Base-by-base conservation (phyloP, 345 rosid species). In the Eucalyptus marginata region DNA sequence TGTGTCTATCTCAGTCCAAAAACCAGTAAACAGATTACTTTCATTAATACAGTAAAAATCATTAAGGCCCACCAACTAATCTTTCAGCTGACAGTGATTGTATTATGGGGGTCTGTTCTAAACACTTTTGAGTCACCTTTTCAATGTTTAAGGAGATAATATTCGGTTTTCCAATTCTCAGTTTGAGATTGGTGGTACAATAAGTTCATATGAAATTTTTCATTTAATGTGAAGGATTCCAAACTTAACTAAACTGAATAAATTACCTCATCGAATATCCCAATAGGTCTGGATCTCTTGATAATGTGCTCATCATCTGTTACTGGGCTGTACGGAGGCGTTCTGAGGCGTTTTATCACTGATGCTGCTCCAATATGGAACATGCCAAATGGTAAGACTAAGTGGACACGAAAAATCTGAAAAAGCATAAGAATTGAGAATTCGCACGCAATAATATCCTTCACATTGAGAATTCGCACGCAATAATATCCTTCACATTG, bases 241-340 rank as follows among this genome's bases (percentile, higher is more conserved):
- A 33, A 25, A 85, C 27, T 44, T 44, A 36, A 71, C 83, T 18
- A 66, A 50, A 71, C 14, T 50, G 31, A 31, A 51, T n/a, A 33
- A 86, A 52, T 50, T 89, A 96, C 99, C 96, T 97, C 97, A 71
- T 97, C 96, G 11, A 95, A 90, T 46, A 94, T 91, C 91, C 96
- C 98, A 87, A 92, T 94, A 22, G 97, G 93, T 91, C 96, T 92
- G 87, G 96, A 46, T 91, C 99, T 95, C 95, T 95, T 96, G 91
- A 93, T 46, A 56, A 93, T 93, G 91, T 90, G 93, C 87, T 94
- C 97, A 88, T 97, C 95, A 89, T 95, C 97, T 87, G 98, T 96
- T 79, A 95, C 93, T 88, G 94, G 99, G 90, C 95, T 94, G 89
- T 96, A 86, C 54, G 95, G 93, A 50, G 96, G 95, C 31, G 94